A percentile compares a stretch with the other conserved stretches of the same genome.
These are phyloP conservation scores for Boletus smithii DNA, from an alignment of 1,284 basidiomycete species.

Conservation along the genomic window DNA sequence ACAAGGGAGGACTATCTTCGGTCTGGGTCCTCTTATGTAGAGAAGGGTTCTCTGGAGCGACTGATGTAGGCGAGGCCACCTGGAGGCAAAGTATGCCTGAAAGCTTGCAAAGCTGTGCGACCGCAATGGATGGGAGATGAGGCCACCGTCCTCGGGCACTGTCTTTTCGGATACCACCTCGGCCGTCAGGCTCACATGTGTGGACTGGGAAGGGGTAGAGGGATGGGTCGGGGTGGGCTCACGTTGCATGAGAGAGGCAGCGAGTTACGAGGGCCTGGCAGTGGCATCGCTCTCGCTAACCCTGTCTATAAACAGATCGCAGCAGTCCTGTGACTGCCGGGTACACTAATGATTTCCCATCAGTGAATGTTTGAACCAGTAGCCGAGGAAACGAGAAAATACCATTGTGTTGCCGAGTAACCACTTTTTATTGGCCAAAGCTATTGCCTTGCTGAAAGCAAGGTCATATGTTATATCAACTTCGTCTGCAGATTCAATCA, in stretches of 20 bases:
- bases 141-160: slow-evolving; percentile 1
- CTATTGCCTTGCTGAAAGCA: no score
- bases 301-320: no score
- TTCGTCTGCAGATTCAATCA: no score
- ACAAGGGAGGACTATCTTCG: slow-evolving; percentile 51
- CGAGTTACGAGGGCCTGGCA: not conserved
- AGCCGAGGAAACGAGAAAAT: no score
- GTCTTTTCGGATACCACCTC: slow-evolving; percentile 5
- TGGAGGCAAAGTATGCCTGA: slow-evolving; percentile 7
- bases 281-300: no score
- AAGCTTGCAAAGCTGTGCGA: slow-evolving; percentile 9
- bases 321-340: no score
- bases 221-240: not conserved
- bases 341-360: no score
- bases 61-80: slow-evolving; percentile 22
- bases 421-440: no score
- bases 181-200: slow-evolving; percentile 8
- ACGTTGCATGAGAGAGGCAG: slow-evolving; percentile 9
- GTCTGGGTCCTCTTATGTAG: slow-evolving; percentile 59
- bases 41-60: slow-evolving; percentile 2
- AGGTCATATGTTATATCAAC: no score
- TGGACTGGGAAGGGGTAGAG: slow-evolving; percentile 10
- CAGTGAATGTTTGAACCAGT: no score
- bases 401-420: no score
- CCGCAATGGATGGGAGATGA: not conserved